Evolutionary conservation across 2,329 filamentous ascomycete genomes (phyloP), one percentile per base, ranked within the genome.

Genomic region (Fusarium nygamai): DNA sequence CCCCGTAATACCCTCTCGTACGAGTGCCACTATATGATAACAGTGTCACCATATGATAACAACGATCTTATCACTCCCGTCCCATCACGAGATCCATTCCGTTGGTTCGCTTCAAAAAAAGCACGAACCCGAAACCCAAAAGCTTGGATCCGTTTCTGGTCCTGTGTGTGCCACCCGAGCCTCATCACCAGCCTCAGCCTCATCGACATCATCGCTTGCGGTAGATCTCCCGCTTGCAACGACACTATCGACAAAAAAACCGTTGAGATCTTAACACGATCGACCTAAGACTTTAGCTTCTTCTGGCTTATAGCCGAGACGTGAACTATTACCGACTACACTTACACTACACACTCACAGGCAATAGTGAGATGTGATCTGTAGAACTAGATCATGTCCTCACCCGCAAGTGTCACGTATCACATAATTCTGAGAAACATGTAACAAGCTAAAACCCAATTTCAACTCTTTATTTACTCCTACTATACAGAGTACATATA

Each of bases 391-490:
- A 46, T 38, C n/a, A 68, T 64, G 64, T 24, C 47, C 20, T 46
- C 58, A 41, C 43, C 46, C 62, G 36, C 50, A 8, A 44, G 54
- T 61, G 60, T 73, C 59, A 74, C 63, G 67, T 74, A 62, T 74
- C 71, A 72, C 72, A 65, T 36, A 54, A 58, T 50, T 54, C 29
- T 38, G 34, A 39, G 31, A 22, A 24, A 46, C 38, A 43, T 27
- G 39, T 13, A 27, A 51, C 27, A 39, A 60, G 14, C 16, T 11
- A 57, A 41, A 74, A 74, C 29, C 47, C 53, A 69, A 72, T 34
- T 61, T 64, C 60, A 63, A 69, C 72, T 74, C 56, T 74, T 74
- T 61, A 46, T 59, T 65, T 62, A 73, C 39, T 73, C 66, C 53
- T 73, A 65, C 41, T 36, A 27, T 56, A 67, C 43, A 66, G 53